Evolutionary conservation across 2,329 filamentous ascomycete genomes (phyloP), one percentile per base, ranked within the genome.

Genomic region (Trichoderma asperellum): DNA sequence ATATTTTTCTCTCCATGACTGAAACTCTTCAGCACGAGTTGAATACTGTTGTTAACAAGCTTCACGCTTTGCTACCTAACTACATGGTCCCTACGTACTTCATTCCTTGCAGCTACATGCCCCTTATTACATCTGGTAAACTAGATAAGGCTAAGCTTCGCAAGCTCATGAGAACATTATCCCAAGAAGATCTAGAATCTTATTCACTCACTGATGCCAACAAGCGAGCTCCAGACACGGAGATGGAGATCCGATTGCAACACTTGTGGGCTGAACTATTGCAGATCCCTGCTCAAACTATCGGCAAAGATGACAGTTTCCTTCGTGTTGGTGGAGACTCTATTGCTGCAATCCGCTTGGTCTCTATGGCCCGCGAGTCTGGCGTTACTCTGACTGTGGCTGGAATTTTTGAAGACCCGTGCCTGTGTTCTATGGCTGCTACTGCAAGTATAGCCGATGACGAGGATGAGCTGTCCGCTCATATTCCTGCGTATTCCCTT

Each of bases 221-320:
- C 12, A 70, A 61, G 43, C 60, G 59, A 37, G 24, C 63, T 7
- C 64, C 69, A 11, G 60, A 68, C 12, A 65, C 69, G 10, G 18
- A 24, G 1, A 71, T 70, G 68, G 70, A 71, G 47, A 56, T 52
- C 2, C 57, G 59, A 5, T 21, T 71, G 11, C 69, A 69, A 52
- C 16, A 60, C 7, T 10, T 71, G 5, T 71, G 70, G 70, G 59
- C 69, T 35, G 47, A 65, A 7, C 14, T 68, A 16, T 47, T 71
- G 4, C 43, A 67, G 2, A 56, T 71, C 6, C 43, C 62, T 57
- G 34, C 49, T 16, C 53, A 59, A 7, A 49, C 47, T 18, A 72
- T 72, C 34, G 69, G 71, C 5, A 52, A 53, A 10, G 62, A 72
- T 24, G 71, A 72, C 27, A 69, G 40, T 43, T 72, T 72, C 55